Percentiles rank a stretch among this genome's conserved stretches.
phyloP scores from a whole-genome alignment of 2,329 filamentous ascomycete genomes.

The Golovinomyces cichoracearum region DNA sequence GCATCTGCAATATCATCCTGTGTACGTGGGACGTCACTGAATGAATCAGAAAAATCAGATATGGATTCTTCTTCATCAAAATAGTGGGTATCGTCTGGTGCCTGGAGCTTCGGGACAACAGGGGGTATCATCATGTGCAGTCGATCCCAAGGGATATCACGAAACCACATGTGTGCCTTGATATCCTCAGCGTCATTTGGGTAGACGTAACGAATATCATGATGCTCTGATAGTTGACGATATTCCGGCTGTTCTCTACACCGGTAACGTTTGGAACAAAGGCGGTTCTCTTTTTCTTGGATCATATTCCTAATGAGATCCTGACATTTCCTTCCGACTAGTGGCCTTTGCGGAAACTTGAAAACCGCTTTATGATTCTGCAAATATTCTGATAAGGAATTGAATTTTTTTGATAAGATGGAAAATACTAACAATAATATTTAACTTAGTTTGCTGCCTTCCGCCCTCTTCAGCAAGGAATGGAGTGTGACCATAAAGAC shows the following conservation, averaged over 20 bases:
- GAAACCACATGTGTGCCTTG: slow-evolving; percentile 71
- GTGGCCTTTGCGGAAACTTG: slow-evolving; percentile 38
- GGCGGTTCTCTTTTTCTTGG: slow-evolving; percentile 44
- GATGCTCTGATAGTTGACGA: slow-evolving; percentile 13
- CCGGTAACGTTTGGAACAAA: slow-evolving; percentile 53
- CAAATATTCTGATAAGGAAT: background rate
- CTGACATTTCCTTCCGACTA: slow-evolving; percentile 44
- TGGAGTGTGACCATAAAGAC: slow-evolving; percentile 72
- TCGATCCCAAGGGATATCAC: slow-evolving; percentile 48
- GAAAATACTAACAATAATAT: slow-evolving; percentile 39
- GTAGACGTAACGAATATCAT: slow-evolving; percentile 41
- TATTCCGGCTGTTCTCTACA: slow-evolving; percentile 27
- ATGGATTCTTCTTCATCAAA: slow-evolving; percentile 65
- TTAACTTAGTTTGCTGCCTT: slow-evolving; percentile 58
- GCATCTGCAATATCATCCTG: slow-evolving; percentile 12
- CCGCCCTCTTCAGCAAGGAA: slow-evolving; percentile 53
- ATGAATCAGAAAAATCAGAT: slow-evolving; percentile 31
- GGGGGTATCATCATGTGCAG: slow-evolving; percentile 48
- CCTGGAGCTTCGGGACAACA: slow-evolving; percentile 48
- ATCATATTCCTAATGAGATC: slow-evolving; percentile 51
- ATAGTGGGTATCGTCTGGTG: slow-evolving; percentile 55
- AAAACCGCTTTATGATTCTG: slow-evolving; percentile 43
- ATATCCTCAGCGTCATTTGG: slow-evolving; percentile 69
- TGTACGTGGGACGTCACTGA: slow-evolving; percentile 4
- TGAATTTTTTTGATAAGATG: background rate